phyloP scores from a whole-genome alignment of 768 basidiomycete species.

The Chlorophyllum brunneum region DNA sequence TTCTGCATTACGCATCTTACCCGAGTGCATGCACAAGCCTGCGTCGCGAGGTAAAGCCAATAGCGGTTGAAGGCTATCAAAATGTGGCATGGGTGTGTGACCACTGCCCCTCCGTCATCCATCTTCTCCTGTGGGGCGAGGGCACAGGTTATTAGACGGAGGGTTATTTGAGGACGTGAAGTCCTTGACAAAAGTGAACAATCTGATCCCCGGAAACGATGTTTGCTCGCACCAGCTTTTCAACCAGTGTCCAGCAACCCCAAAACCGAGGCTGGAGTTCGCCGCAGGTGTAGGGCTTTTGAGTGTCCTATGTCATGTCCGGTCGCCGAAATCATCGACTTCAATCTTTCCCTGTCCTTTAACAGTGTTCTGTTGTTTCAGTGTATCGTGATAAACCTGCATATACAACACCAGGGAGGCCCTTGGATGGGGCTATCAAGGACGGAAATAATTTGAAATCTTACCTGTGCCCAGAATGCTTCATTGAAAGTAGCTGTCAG shows the following conservation, averaged over 20 bases:
- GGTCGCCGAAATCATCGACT: neutral
- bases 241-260: neutral
- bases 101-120: neutral
- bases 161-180: neutral
- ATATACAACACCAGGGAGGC: neutral
- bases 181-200: neutral
- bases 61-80: neutral
- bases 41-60: neutral
- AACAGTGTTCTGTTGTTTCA: neutral
- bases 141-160: neutral
- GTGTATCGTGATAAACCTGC: neutral
- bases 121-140: constrained; percentile 5
- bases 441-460: neutral
- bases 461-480: constrained; percentile 5
- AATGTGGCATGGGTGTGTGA: neutral
- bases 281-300: neutral
- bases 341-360: neutral
- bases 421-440: neutral
- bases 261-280: neutral
- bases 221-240: neutral
- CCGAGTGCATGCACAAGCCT: neutral
- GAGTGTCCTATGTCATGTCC: neutral
- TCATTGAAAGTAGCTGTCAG: constrained; percentile 4
- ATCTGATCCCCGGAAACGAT: neutral
- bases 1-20: neutral